A percentile compares a stretch with the other conserved stretches of the same genome.
These are phyloP conservation scores for Botrytis deweyae DNA, from an alignment of 2,329 filamentous ascomycete species.

Conservation along the genomic window DNA sequence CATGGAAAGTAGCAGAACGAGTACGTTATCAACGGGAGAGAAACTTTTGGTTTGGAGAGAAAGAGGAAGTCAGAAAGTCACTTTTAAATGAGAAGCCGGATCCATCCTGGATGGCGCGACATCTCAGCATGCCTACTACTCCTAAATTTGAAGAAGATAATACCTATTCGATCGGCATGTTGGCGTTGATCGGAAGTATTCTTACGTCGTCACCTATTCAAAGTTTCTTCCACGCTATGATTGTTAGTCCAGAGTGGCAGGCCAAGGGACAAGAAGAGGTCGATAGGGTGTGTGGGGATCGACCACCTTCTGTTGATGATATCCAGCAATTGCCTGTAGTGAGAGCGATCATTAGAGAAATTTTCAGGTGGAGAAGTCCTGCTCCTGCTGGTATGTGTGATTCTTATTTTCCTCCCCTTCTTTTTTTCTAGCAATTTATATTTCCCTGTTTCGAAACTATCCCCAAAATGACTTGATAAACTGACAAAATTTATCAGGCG, in stretches of 20 bases:
- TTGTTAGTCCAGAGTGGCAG: slow-evolving; percentile 27
- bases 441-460: slow-evolving; percentile 29
- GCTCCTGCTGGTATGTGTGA: slow-evolving; percentile 40
- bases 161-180: slow-evolving; percentile 18
- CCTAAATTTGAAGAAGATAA: slow-evolving; percentile 10
- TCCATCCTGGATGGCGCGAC: slow-evolving; percentile 6
- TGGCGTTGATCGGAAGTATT: slow-evolving; percentile 17
- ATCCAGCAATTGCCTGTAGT: slow-evolving; percentile 46
- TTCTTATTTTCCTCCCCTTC: slow-evolving; percentile 6
- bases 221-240: slow-evolving; percentile 34
- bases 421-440: background rate
- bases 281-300: slow-evolving; percentile 49
- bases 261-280: slow-evolving; percentile 44
- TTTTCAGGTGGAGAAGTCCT: slow-evolving; percentile 22
- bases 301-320: slow-evolving; percentile 50
- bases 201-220: slow-evolving; percentile 38
- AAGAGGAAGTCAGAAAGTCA: slow-evolving; percentile 15
- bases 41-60: slow-evolving; percentile 26
- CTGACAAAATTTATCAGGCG: slow-evolving; percentile 45
- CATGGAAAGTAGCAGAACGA: slow-evolving; percentile 23
- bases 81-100: slow-evolving; percentile 4
- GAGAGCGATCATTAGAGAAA: slow-evolving; percentile 48
- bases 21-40: slow-evolving; percentile 20
- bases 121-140: background rate
- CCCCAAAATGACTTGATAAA: background rate